These are phyloP conservation scores for Microbotryomycetes sp. DNA, from an alignment of 1,284 basidiomycete species.

Conservation along the genomic window DNA sequence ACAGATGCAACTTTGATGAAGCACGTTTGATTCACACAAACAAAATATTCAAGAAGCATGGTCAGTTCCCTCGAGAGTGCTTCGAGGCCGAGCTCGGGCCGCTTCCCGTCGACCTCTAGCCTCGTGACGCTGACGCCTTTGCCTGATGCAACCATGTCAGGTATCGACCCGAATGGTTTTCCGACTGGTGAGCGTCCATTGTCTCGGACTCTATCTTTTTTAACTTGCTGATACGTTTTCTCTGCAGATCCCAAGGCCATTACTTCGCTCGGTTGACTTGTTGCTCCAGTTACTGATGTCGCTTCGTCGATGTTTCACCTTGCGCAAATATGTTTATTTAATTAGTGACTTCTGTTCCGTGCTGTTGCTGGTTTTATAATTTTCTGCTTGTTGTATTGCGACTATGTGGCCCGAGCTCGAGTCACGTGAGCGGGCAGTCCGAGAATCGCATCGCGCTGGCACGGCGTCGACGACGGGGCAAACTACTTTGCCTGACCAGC, in stretches of 20 bases:
- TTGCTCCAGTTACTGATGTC: too few species aligned
- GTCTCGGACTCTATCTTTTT: neutral
- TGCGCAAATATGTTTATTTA: neutral
- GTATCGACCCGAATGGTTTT: slow-evolving; percentile 24
- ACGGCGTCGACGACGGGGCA: too few species aligned
- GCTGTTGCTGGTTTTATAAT: neutral
- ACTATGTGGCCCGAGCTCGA: neutral
- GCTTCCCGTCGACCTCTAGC: neutral
- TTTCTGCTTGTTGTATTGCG: neutral
- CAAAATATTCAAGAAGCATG: slow-evolving; percentile 24
- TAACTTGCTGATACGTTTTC: neutral
- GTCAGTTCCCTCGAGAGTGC: slow-evolving; percentile 1
- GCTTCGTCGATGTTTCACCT: neutral
- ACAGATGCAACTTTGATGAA: slow-evolving; percentile 25
- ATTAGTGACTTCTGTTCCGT: neutral
- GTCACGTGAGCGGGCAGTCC: neutral
- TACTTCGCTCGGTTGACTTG: slow-evolving; percentile 12
- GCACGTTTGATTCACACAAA: slow-evolving; percentile 21
- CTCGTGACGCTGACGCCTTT: too few species aligned
- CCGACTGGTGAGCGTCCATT: slow-evolving; percentile 15
- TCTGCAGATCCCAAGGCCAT: slow-evolving; percentile 25
- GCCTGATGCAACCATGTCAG: too few species aligned
- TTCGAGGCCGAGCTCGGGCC: neutral
- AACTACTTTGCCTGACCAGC: too few species aligned
- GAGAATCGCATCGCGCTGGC: too few species aligned